A percentile compares a stretch with the other conserved stretches of the same genome.
Evolutionary conservation across 768 basidiomycete species (phyloP).

Genomic region (Termitomyces sp.): DNA sequence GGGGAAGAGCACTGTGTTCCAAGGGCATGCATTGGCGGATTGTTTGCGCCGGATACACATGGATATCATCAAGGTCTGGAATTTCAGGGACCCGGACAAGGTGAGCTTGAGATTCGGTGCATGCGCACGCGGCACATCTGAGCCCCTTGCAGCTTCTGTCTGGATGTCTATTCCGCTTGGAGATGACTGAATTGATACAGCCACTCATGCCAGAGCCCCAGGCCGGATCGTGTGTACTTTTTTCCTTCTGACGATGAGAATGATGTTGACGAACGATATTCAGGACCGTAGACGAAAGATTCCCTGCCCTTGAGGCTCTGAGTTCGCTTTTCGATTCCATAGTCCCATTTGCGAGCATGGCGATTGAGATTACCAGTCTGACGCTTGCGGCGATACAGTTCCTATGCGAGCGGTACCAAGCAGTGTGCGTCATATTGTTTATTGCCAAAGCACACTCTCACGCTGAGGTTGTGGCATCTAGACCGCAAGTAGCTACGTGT

Average conservation of each 20-base stretch:
- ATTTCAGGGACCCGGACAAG: constrained; percentile 18
- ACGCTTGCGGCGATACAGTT: not conserved
- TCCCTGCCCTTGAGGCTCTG: not conserved
- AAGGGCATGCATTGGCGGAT: not conserved
- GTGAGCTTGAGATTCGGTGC: not conserved
- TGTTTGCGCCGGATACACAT: constrained; percentile 9
- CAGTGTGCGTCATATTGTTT: not conserved
- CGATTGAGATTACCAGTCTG: not conserved
- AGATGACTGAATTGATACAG: not conserved
- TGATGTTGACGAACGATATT: not conserved
- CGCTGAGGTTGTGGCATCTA: not conserved
- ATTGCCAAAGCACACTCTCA: not conserved
- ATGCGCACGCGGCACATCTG: not conserved
- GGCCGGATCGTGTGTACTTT: not conserved
- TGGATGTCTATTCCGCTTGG: not conserved
- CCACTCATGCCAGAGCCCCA: not conserved
- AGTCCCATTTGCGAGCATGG: constrained; percentile 1
- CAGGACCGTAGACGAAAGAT: not conserved
- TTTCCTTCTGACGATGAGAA: not conserved
- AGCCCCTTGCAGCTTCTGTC: not conserved
- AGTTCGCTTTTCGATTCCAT: not conserved
- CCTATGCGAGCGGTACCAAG: not conserved
- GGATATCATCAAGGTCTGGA: constrained; percentile 21
- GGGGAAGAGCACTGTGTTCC: constrained; percentile 1
- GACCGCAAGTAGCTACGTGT: not conserved